phyloP scores from a whole-genome alignment of 169 alveolate species.

The Eimeria sp. region DNA sequence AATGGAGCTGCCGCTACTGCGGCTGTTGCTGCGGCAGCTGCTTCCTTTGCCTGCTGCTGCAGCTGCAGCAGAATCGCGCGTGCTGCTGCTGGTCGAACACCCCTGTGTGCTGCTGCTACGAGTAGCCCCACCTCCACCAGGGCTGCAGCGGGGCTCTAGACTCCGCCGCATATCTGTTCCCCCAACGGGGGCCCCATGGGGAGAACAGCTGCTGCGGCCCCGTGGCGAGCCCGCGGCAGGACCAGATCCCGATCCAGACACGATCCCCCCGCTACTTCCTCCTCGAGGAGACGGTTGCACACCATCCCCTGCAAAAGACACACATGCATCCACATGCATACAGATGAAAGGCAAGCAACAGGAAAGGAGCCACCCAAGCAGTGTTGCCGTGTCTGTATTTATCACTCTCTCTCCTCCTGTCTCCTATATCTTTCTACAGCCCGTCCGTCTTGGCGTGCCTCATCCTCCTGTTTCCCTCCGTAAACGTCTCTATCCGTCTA shows the following conservation, averaged over 20 bases:
- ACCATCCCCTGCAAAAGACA: slow-evolving; percentile 12
- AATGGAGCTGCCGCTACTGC: slow-evolving; percentile 7
- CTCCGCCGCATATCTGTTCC: slow-evolving; percentile 21
- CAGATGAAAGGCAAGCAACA: neutral
- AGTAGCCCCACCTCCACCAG: slow-evolving; percentile 42
- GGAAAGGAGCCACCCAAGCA: neutral
- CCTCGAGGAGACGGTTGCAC: neutral
- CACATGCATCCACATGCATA: no score
- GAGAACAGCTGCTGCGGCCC: neutral
- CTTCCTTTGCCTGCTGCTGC: neutral
- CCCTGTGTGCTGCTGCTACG: slow-evolving; percentile 49
- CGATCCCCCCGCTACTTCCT: neutral
- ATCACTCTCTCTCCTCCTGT: no score
- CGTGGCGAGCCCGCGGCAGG: neutral
- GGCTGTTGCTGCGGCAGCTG: slow-evolving; percentile 45
- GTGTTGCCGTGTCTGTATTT: no score
- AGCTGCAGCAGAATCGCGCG: neutral
- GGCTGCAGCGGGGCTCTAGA: slow-evolving; percentile 1
- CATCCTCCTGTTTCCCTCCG: no score
- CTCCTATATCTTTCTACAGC: no score
- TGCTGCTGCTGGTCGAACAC: slow-evolving; percentile 62
- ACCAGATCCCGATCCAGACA: slow-evolving; percentile 11
- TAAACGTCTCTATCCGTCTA: no score
- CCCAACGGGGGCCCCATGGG: neutral
- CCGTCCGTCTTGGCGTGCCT: no score